These are phyloP conservation scores for Abelmoschus esculentus DNA, from an alignment of 345 rosid genomes.

Conservation along the genomic window DNA sequence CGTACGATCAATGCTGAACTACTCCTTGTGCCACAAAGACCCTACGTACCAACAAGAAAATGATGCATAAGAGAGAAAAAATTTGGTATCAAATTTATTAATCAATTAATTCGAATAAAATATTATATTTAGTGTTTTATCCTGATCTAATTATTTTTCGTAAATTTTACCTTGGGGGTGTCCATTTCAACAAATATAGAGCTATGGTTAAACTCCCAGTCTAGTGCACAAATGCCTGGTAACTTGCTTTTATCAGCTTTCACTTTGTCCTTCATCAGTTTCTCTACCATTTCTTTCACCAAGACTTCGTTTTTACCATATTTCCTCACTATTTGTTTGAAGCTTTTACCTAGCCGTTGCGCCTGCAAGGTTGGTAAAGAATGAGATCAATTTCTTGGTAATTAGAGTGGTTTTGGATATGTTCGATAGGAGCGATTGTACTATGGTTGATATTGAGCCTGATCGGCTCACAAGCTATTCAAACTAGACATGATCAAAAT, in stretches of 20 bases:
- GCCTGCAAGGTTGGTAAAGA: slow-evolving; percentile 24
- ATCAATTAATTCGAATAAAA: too few species aligned
- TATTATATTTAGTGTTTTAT: too few species aligned
- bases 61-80: not conserved
- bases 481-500: too few species aligned
- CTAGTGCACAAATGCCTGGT: slow-evolving; percentile 52
- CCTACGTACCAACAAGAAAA: slow-evolving; percentile 23
- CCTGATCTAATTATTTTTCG: too few species aligned
- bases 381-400: too few species aligned
- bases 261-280: slow-evolving; percentile 44
- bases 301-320: slow-evolving; percentile 28
- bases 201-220: slow-evolving; percentile 50
- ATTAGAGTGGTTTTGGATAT: too few species aligned
- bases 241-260: slow-evolving; percentile 46
- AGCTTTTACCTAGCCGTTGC: slow-evolving; percentile 29
- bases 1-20: slow-evolving; percentile 35
- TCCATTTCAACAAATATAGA: slow-evolving; percentile 43
- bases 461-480: too few species aligned
- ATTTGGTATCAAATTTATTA: too few species aligned
- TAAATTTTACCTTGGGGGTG: slow-evolving; percentile 44
- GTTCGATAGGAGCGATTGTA: too few species aligned
- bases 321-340: slow-evolving; percentile 33
- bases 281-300: slow-evolving; percentile 38
- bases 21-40: slow-evolving; percentile 53
- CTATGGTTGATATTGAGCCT: too few species aligned